Percentiles rank a stretch among this genome's conserved stretches.
These are phyloP conservation scores for Salvia sclarea DNA, from an alignment of 305 asterid species.

Conservation along the genomic window DNA sequence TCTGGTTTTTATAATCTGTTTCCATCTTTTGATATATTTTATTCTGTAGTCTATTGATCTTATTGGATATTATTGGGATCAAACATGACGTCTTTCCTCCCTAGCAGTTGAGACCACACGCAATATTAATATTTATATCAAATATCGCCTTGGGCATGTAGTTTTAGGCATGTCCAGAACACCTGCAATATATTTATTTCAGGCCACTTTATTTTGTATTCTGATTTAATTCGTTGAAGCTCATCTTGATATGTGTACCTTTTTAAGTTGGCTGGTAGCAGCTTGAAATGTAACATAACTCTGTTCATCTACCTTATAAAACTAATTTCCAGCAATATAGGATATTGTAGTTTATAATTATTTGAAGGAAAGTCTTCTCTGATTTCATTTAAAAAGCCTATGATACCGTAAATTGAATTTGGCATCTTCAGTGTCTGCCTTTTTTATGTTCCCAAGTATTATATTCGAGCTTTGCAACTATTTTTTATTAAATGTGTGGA, in stretches of 20 bases:
- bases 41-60: neutral
- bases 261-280: conserved; percentile 15
- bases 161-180: no score
- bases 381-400: no score
- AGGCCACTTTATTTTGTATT: neutral
- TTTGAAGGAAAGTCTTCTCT: no score
- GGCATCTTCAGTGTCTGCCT: neutral
- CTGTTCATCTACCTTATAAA: no score
- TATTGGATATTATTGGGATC: neutral
- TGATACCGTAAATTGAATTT: neutral
- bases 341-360: no score
- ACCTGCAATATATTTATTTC: neutral
- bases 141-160: neutral
- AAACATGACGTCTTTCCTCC: no score
- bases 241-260: neutral
- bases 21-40: neutral
- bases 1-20: neutral
- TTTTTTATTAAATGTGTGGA: neutral
- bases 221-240: neutral
- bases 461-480: neutral
- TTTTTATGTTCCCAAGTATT: no score
- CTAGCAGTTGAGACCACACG: neutral
- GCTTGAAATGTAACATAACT: no score
- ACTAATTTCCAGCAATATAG: no score
- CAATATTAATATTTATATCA: no score